Percentiles rank a stretch among this genome's conserved stretches.
Conservation (phyloP, 768 basidiomycete genomes). For the Mycena rosella region DNA sequence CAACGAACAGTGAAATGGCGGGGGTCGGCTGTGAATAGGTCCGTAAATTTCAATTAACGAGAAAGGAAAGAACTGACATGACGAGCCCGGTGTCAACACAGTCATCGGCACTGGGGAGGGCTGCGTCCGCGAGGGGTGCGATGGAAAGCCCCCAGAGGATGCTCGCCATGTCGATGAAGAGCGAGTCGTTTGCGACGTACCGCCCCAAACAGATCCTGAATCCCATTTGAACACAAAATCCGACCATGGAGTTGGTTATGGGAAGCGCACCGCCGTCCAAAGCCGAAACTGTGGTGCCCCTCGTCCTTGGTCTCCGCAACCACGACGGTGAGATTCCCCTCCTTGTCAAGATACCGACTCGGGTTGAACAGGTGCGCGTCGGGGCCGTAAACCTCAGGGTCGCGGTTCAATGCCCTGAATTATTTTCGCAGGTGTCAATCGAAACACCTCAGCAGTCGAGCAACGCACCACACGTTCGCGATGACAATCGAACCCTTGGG, state of each 20-base stretch:
- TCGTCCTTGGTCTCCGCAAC: conserved; percentile 45
- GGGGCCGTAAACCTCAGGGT: conserved; percentile 43
- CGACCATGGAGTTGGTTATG: not conserved
- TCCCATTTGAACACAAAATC: not conserved
- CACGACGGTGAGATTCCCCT: conserved; percentile 38
- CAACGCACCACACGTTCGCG: conserved; percentile 36
- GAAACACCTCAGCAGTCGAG: not conserved
- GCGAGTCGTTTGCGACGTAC: conserved; percentile 31
- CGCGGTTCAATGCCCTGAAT: conserved; percentile 40
- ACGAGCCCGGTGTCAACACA: conserved; percentile 9
- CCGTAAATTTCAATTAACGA: not conserved
- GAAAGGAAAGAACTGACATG: not conserved
- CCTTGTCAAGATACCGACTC: conserved; percentile 41
- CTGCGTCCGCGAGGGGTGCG: conserved; percentile 5
- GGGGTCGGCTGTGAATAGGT: conserved; percentile 2
- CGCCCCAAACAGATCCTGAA: conserved; percentile 36
- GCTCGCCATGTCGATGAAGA: conserved; percentile 33
- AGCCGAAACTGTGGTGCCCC: conserved; percentile 49
- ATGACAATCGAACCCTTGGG: conserved; percentile 45
- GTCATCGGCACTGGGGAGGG: conserved; percentile 24
- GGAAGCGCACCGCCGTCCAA: conserved; percentile 41
- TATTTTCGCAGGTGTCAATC: not conserved
- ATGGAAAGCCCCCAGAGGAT: conserved; percentile 34
- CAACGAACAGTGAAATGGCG: not conserved
- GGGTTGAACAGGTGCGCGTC: conserved; percentile 44